phyloP scores from a whole-genome alignment of 2,329 filamentous ascomycete species.

The Cordyceps javanica region DNA sequence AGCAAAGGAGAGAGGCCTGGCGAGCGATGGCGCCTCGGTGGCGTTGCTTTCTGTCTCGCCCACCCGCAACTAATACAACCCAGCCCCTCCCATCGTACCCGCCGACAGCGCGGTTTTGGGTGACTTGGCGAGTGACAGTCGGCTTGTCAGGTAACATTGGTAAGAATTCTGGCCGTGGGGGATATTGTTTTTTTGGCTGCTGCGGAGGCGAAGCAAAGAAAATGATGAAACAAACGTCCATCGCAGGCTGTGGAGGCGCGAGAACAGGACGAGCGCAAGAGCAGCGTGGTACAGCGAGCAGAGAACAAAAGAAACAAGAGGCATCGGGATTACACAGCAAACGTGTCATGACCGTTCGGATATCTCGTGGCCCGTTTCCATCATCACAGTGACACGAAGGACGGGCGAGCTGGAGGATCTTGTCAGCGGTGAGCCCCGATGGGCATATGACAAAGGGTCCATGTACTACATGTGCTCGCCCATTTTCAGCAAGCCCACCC shows the following conservation, averaged over 20 bases:
- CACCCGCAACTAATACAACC: too few relatives aligned
- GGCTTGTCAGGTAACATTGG: neutral
- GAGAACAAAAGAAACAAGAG: neutral
- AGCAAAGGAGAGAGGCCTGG: too few relatives aligned
- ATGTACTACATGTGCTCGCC: too few relatives aligned
- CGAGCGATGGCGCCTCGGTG: too few relatives aligned
- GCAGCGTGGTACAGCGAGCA: neutral
- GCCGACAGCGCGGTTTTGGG: neutral
- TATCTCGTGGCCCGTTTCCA: neutral
- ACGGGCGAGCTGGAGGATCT: neutral
- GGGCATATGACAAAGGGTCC: neutral
- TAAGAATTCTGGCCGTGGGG: neutral
- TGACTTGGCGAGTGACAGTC: neutral
- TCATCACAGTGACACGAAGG: slow-evolving; percentile 2
- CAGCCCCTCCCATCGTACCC: too few relatives aligned
- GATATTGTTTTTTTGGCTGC: too few relatives aligned
- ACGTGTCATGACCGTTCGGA: neutral
- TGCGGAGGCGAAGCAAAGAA: neutral
- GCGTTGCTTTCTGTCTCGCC: too few relatives aligned
- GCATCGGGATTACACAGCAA: neutral
- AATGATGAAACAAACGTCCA: neutral
- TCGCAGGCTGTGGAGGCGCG: neutral
- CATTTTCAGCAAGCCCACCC: neutral
- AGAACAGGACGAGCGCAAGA: too few relatives aligned
- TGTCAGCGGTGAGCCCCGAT: neutral